A percentile compares a stretch with the other conserved stretches of the same genome.
Conservation (phyloP, 148 eudicot species). For the Fallopia convolvulus region DNA sequence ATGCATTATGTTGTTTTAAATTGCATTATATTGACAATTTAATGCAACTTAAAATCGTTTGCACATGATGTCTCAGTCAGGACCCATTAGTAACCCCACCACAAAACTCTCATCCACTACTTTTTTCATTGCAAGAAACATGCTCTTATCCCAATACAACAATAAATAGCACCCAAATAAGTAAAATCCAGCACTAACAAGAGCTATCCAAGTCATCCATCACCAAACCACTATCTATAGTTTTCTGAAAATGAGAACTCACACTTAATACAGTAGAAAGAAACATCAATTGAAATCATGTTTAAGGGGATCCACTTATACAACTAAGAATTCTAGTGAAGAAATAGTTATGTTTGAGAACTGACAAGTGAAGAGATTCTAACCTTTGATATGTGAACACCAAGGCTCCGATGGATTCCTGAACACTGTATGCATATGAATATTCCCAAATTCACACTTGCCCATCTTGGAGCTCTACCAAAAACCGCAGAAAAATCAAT, state of each 20-base stretch:
- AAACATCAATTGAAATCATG: background rate
- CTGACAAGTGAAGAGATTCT: background rate
- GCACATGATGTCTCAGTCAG: background rate
- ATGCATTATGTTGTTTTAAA: too few relatives aligned
- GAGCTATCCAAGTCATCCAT: constrained; percentile 9
- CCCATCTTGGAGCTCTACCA: constrained; percentile 80
- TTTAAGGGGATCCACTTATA: background rate
- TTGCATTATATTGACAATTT: too few relatives aligned
- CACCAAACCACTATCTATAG: background rate
- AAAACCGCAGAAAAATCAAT: background rate
- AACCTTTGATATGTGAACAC: constrained; percentile 77
- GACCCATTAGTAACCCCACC: background rate
- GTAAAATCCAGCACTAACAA: background rate
- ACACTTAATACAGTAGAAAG: background rate
- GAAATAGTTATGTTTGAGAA: background rate
- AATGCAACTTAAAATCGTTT: background rate
- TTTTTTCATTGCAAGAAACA: background rate
- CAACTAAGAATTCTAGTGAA: background rate
- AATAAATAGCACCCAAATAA: background rate
- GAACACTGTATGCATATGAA: constrained; percentile 72
- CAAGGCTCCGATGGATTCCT: constrained; percentile 67
- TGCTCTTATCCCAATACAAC: background rate
- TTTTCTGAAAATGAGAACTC: background rate
- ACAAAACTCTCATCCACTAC: background rate
- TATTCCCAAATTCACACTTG: constrained; percentile 70